These are phyloP conservation scores for Elsinoe fawcettii DNA, from an alignment of 2,329 filamentous ascomycete species.

Conservation along the genomic window DNA sequence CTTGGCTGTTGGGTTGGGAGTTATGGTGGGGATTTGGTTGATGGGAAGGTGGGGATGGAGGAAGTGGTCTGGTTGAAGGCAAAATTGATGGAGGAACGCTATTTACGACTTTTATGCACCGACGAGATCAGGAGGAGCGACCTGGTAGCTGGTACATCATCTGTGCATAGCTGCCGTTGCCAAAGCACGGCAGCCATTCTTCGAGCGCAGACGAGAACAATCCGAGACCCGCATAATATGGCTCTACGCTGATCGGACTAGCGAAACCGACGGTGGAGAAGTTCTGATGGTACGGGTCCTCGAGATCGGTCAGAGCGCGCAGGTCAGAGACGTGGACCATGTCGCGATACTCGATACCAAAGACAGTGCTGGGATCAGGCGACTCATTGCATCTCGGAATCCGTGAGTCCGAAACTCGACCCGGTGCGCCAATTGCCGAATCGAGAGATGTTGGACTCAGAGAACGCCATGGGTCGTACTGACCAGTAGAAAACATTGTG, in stretches of 20 bases:
- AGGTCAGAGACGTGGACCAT: slow-evolving; percentile 21
- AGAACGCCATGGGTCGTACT: slow-evolving; percentile 21
- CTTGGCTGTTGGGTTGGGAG: neutral
- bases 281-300: slow-evolving; percentile 18
- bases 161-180: slow-evolving; percentile 13
- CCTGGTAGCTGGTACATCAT: slow-evolving; percentile 5
- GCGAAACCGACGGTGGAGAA: slow-evolving; percentile 16
- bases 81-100: neutral
- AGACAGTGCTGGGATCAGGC: slow-evolving; percentile 18
- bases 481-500: slow-evolving; percentile 21
- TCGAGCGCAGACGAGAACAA: slow-evolving; percentile 21
- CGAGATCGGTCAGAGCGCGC: slow-evolving; percentile 14
- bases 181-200: slow-evolving; percentile 22
- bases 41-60: slow-evolving; percentile 7
- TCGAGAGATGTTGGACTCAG: slow-evolving; percentile 18
- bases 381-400: slow-evolving; percentile 19
- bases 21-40: neutral
- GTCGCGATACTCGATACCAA: slow-evolving; percentile 20
- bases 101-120: neutral
- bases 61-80: neutral
- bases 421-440: slow-evolving; percentile 16
- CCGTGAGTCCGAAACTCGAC: slow-evolving; percentile 14
- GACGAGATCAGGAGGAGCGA: neutral
- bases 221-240: slow-evolving; percentile 17
- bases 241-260: slow-evolving; percentile 16